A percentile compares a stretch with the other conserved stretches of the same genome.
phyloP scores from a whole-genome alignment of 2,329 filamentous ascomycete species.

The Plectosphaerella sp. region DNA sequence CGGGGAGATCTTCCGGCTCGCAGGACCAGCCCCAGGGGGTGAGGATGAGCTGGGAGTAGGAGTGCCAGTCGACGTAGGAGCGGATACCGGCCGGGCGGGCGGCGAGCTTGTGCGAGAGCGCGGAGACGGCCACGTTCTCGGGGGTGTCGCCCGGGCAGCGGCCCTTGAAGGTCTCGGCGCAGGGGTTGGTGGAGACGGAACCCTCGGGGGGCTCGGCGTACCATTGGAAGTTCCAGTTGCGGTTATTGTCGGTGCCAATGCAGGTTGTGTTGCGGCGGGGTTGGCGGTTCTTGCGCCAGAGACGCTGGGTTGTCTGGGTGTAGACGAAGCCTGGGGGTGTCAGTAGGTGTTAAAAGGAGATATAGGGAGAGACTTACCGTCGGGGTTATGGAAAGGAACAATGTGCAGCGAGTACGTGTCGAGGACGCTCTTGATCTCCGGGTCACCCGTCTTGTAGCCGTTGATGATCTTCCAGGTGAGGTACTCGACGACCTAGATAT shows the following conservation, averaged over 20 bases:
- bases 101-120: constrained; percentile 38
- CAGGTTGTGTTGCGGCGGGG: constrained; percentile 33
- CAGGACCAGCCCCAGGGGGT: constrained; percentile 54
- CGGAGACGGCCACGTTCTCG: constrained; percentile 42
- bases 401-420: constrained; percentile 57
- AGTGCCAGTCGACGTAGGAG: constrained; percentile 57
- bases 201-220: constrained; percentile 19
- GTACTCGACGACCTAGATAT: constrained; percentile 19
- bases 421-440: constrained; percentile 36
- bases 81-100: constrained; percentile 38
- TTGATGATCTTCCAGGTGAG: constrained; percentile 32
- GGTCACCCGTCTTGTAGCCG: constrained; percentile 31
- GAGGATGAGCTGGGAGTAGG: constrained; percentile 51
- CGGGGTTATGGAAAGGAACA: constrained; percentile 48
- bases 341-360: background rate
- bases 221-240: constrained; percentile 47
- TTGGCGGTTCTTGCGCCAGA: constrained; percentile 51
- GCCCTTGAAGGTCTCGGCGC: constrained; percentile 39
- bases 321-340: constrained; percentile 39
- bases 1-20: constrained; percentile 15
- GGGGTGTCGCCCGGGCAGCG: constrained; percentile 35
- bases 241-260: constrained; percentile 46
- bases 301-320: constrained; percentile 41
- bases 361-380: constrained; percentile 27
- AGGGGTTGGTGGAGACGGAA: constrained; percentile 38